Conservation (phyloP, 352 stramenopile genomes). For the Thraustochytrium striatum region DNA sequence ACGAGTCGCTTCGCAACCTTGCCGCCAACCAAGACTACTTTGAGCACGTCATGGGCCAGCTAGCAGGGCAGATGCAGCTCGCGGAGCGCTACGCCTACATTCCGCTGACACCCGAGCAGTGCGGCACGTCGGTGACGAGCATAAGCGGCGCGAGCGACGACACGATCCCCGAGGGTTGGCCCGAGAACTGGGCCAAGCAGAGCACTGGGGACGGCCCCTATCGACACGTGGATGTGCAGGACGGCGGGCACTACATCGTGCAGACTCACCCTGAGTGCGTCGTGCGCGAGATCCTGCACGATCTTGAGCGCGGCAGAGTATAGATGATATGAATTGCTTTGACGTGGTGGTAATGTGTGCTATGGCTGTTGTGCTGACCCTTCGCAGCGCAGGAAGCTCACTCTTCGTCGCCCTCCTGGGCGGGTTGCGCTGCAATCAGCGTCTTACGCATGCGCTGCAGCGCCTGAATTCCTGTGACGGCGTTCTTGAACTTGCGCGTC, state of each 20-base stretch:
- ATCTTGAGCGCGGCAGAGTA: too few species aligned
- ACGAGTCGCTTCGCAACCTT: slow-evolving; percentile 18
- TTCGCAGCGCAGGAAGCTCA: too few species aligned
- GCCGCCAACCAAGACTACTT: slow-evolving; percentile 15
- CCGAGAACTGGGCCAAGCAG: neutral
- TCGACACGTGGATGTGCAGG: slow-evolving; percentile 1
- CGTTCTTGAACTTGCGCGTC: slow-evolving; percentile 46
- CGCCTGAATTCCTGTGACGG: slow-evolving; percentile 31
- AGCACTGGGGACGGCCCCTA: neutral
- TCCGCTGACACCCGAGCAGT: neutral
- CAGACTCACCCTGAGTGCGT: neutral
- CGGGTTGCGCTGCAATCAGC: neutral
- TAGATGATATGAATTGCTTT: too few species aligned
- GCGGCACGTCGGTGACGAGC: neutral
- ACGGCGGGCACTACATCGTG: slow-evolving; percentile 41
- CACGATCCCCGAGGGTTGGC: slow-evolving; percentile 23
- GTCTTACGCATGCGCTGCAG: slow-evolving; percentile 18
- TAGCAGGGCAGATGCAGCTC: slow-evolving; percentile 41
- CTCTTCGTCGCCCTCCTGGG: neutral
- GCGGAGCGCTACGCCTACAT: slow-evolving; percentile 31
- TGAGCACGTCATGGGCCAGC: slow-evolving; percentile 40
- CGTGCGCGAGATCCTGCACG: neutral
- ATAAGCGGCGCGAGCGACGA: slow-evolving; percentile 32
- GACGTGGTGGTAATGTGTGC: too few species aligned
- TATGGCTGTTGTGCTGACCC: too few species aligned